Evolutionary conservation across 2,329 filamentous ascomycete species (phyloP).

Genomic region (Onygenales sp.): DNA sequence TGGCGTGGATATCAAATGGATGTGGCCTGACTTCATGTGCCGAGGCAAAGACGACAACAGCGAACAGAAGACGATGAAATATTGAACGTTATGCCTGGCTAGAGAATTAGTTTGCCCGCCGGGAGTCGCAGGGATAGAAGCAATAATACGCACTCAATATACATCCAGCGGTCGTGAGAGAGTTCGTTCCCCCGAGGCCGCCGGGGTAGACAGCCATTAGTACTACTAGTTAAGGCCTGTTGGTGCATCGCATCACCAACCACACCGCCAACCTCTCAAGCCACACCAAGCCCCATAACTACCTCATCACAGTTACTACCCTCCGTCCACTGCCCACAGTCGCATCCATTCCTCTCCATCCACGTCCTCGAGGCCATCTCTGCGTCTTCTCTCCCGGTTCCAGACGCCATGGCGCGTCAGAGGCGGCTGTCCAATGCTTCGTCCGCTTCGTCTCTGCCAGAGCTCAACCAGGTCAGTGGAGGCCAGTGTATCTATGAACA

Average conservation of each 20-base stretch:
- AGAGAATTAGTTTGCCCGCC: too few species aligned
- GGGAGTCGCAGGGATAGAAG: too few species aligned
- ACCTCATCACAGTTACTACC: not conserved
- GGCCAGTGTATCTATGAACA: not conserved
- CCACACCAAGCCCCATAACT: too few species aligned
- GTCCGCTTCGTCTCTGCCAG: constrained; percentile 26
- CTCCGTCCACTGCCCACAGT: not conserved
- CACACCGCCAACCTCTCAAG: too few species aligned
- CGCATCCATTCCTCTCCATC: not conserved
- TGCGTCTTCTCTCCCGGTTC: not conserved
- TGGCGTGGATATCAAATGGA: not conserved
- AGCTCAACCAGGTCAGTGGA: constrained; percentile 29
- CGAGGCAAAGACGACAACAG: not conserved
- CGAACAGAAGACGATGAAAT: too few species aligned
- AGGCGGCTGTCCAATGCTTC: constrained; percentile 31
- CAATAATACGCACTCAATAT: too few species aligned
- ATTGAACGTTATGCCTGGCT: too few species aligned
- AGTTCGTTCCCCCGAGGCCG: too few species aligned
- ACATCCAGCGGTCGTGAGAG: too few species aligned
- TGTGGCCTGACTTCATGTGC: not conserved
- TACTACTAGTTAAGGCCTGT: too few species aligned
- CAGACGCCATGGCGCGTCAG: constrained; percentile 28
- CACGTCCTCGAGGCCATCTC: not conserved
- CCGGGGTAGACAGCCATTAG: too few species aligned
- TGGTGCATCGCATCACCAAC: too few species aligned